phyloP scores from a whole-genome alignment of 2,329 filamentous ascomycete species.

The Elsinoe arachidis region DNA sequence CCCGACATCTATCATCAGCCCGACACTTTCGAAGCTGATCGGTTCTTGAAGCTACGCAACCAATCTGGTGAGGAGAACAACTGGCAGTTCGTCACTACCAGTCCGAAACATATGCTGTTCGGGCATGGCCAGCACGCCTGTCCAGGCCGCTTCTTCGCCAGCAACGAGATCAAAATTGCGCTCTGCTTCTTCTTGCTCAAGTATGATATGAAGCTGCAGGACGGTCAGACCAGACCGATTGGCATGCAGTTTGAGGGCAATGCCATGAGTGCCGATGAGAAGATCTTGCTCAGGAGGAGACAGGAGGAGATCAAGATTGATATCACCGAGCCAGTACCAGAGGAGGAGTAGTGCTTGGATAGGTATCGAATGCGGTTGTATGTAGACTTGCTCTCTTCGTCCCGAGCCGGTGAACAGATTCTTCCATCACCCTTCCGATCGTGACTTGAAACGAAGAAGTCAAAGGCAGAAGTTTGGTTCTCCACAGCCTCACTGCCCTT shows the following conservation, averaged over 20 bases:
- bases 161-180: slow-evolving; percentile 28
- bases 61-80: slow-evolving; percentile 19
- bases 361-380: background rate
- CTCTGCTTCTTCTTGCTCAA: slow-evolving; percentile 27
- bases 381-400: too few relatives aligned
- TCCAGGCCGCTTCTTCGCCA: slow-evolving; percentile 30
- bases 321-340: slow-evolving; percentile 1
- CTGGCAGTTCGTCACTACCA: slow-evolving; percentile 20
- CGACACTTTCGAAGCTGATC: slow-evolving; percentile 19
- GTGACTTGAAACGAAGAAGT: background rate
- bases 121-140: slow-evolving; percentile 27
- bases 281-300: slow-evolving; percentile 2
- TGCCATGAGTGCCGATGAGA: slow-evolving; percentile 2
- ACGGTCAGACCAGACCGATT: slow-evolving; percentile 15
- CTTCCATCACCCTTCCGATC: background rate
- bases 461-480: too few relatives aligned
- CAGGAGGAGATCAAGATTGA: slow-evolving; percentile 12
- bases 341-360: background rate
- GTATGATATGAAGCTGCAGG: slow-evolving; percentile 27
- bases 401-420: background rate
- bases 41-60: slow-evolving; percentile 20
- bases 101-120: slow-evolving; percentile 21
- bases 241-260: slow-evolving; percentile 11
- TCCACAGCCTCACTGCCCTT: background rate
- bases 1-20: slow-evolving; percentile 16